phyloP scores from a whole-genome alignment of 495 filamentous ascomycete genomes.

The Thermothielavioides terrestris region DNA sequence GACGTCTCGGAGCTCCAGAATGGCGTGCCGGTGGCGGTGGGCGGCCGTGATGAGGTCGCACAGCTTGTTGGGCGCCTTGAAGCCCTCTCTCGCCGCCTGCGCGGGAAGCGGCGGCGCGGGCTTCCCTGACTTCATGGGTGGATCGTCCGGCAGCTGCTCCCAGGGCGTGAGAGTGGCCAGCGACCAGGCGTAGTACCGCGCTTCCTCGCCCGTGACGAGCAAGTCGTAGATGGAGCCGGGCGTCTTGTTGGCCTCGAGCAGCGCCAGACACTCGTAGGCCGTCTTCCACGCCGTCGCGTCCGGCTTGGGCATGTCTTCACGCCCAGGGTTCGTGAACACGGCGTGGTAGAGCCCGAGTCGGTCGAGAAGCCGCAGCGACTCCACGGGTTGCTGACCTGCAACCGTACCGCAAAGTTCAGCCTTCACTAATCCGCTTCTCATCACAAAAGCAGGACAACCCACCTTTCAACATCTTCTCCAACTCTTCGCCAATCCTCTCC shows the following conservation, averaged over 20 bases:
- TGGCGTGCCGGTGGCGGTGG: conserved; percentile 48
- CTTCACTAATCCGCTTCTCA: neutral
- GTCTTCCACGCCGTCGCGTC: conserved; percentile 35
- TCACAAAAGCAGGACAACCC: neutral
- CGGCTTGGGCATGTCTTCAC: conserved; percentile 28
- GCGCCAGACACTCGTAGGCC: conserved; percentile 44
- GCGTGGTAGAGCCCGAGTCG: conserved; percentile 64
- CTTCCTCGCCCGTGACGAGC: conserved; percentile 51
- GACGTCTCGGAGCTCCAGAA: conserved; percentile 50
- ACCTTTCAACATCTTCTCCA: conserved; percentile 88
- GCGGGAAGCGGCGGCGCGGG: conserved; percentile 42
- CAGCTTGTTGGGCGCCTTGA: conserved; percentile 69
- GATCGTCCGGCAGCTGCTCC: conserved; percentile 46
- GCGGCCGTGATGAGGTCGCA: conserved; percentile 56
- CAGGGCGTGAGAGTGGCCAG: conserved; percentile 70
- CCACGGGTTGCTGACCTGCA: conserved; percentile 58
- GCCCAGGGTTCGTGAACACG: conserved; percentile 64
- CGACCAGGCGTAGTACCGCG: conserved; percentile 64
- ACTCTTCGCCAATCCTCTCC: conserved; percentile 73
- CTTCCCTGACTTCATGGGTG: conserved; percentile 30
- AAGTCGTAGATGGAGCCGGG: conserved; percentile 42
- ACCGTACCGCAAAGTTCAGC: neutral
- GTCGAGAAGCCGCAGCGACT: conserved; percentile 64
- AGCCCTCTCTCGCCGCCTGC: conserved; percentile 61
- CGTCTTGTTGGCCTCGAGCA: conserved; percentile 39